phyloP scores from a whole-genome alignment of 2,329 filamentous ascomycete genomes.

The Mycogone perniciosa region DNA sequence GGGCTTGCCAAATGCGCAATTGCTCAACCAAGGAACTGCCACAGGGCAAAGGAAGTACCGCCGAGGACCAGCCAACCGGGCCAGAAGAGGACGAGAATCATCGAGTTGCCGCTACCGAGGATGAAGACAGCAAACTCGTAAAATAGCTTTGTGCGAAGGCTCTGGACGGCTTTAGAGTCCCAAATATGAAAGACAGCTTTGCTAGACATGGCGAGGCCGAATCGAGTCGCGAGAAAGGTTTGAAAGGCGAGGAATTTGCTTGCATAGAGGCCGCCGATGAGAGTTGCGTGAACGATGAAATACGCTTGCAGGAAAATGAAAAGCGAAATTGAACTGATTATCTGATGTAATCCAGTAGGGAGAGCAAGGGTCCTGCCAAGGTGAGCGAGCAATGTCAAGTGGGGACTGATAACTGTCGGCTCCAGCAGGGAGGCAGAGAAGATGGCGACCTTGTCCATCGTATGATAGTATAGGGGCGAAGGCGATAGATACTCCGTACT shows the following conservation, averaged over 20 bases:
- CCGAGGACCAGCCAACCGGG: slow-evolving; percentile 49
- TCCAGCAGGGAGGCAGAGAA: slow-evolving; percentile 34
- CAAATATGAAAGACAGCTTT: slow-evolving; percentile 27
- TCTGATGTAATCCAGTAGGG: slow-evolving; percentile 29
- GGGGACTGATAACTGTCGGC: slow-evolving; percentile 24
- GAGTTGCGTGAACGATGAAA: slow-evolving; percentile 24
- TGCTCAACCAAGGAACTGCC: slow-evolving; percentile 29
- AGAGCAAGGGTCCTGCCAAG: slow-evolving; percentile 30
- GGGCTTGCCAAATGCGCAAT: no score
- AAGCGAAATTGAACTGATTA: slow-evolving; percentile 27
- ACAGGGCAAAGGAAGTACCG: slow-evolving; percentile 28
- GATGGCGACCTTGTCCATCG: slow-evolving; percentile 31
- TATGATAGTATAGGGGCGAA: not conserved
- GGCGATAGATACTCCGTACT: no score
- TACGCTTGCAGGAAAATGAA: slow-evolving; percentile 26
- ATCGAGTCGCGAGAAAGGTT: slow-evolving; percentile 22
- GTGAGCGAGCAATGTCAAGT: slow-evolving; percentile 26
- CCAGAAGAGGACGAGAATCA: slow-evolving; percentile 50
- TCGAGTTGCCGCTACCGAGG: slow-evolving; percentile 42
- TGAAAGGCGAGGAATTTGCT: slow-evolving; percentile 22
- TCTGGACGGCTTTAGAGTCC: slow-evolving; percentile 30
- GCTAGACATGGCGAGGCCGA: slow-evolving; percentile 22
- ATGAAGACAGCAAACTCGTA: slow-evolving; percentile 47
- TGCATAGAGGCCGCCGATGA: slow-evolving; percentile 19
- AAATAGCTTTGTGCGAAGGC: slow-evolving; percentile 41